These are phyloP conservation scores for Phytopythium ostracodes DNA, from an alignment of 352 stramenopile species.

Conservation along the genomic window DNA sequence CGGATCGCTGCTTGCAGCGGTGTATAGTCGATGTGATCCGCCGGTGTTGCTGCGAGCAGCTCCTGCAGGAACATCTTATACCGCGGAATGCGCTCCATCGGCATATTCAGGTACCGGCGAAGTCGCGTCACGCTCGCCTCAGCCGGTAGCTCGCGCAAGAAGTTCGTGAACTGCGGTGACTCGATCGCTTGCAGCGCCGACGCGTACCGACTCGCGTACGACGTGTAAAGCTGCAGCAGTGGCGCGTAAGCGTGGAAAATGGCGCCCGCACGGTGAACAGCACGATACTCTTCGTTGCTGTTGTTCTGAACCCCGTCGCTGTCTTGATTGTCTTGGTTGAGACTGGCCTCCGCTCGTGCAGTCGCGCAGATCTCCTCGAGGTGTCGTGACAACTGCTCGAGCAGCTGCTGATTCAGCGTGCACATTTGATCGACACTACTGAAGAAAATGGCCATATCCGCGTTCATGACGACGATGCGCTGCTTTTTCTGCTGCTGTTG, in stretches of 20 bases:
- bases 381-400: conserved; percentile 82
- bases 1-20: conserved; percentile 69
- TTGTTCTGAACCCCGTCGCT: conserved; percentile 10
- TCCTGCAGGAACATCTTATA: conserved; percentile 85
- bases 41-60: conserved; percentile 57
- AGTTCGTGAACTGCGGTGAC: conserved; percentile 66
- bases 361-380: conserved; percentile 51
- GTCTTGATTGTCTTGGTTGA: conserved; percentile 16
- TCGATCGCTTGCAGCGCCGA: conserved; percentile 63
- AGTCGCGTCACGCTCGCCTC: conserved; percentile 61
- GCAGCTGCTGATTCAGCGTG: conserved; percentile 82
- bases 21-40: conserved; percentile 68
- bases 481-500: conserved; percentile 6
- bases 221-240: conserved; percentile 83
- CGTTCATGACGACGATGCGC: conserved; percentile 63
- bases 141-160: conserved; percentile 66
- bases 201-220: conserved; percentile 79
- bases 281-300: neutral
- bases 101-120: conserved; percentile 82
- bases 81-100: conserved; percentile 79
- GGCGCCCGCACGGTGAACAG: conserved; percentile 44
- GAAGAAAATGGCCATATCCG: conserved; percentile 86
- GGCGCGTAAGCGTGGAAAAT: conserved; percentile 87
- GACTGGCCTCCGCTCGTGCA: neutral
- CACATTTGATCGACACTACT: conserved; percentile 87